Evolutionary conservation across 2,329 filamentous ascomycete genomes (phyloP), one percentile per base, ranked within the genome.

Genomic region (Fusarium sororula): DNA sequence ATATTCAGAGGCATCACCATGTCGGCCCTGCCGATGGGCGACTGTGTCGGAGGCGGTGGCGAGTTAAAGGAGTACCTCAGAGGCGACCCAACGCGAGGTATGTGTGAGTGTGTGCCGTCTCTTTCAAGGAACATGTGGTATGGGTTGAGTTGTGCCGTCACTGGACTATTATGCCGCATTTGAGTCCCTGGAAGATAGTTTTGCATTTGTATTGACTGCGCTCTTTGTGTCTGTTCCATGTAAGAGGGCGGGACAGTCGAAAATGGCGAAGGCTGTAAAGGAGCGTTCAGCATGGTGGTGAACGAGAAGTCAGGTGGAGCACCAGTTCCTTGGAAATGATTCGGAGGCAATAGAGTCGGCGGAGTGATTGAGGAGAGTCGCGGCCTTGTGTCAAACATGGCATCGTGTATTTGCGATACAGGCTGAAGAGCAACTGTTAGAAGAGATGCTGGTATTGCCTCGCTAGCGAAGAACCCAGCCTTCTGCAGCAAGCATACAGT

Each of bases 401-500:
- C 24, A 30, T 60, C 50, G 22, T 45, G 59, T 6, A 42, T 47
- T 11, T 58, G n/a, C 20, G 44, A 20, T n/a, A 32, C 56, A 30
- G 38, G 28, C 47, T 45, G 55, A 35, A 51, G 13, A 6, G 14
- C 10, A 38, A 24, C 14, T 30, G 42, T 47, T 22, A 66, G 44
- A n/a, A 66, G 45, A 14, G 62, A 48, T 26, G 13, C 50, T 3
- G 67, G 62, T 41, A 69, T 65, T 28, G 70, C 60, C 8, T 79
- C 72, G 37, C 70, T 68, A 42, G 81, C 67, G 10, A 24, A 35
- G 39, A 84, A 81, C 14, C 80, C 79, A 18, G 77, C 72, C 57
- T 78, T 81, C 39, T 79, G 74, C 3, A 84, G 74, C 57, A 82
- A 76, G 51, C 76, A 82, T 9, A 80, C 73, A 4, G 79, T 68